phyloP scores from a whole-genome alignment of 495 filamentous ascomycete species.

The Barbatosphaeria neglecta region DNA sequence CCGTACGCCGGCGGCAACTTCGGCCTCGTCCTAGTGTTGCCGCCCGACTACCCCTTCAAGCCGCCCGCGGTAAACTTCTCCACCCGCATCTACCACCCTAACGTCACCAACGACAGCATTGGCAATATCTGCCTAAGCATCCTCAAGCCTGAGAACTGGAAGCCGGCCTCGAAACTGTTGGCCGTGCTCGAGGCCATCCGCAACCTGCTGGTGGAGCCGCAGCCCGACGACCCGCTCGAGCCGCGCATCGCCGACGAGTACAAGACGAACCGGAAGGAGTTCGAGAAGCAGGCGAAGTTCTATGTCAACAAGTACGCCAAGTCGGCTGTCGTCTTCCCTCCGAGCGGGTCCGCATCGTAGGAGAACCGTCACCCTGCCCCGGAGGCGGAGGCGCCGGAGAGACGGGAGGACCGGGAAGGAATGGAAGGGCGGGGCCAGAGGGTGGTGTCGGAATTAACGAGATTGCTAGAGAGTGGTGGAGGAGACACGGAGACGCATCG shows the following conservation, averaged over 20 bases:
- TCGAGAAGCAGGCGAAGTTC: slow-evolving; percentile 71
- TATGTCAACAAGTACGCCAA: slow-evolving; percentile 73
- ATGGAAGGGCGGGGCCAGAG: not conserved
- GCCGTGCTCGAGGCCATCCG: slow-evolving; percentile 72
- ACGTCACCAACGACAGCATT: slow-evolving; percentile 84
- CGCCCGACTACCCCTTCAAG: slow-evolving; percentile 89
- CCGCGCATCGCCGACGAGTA: slow-evolving; percentile 75
- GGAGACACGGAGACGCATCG: too few relatives aligned
- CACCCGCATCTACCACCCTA: slow-evolving; percentile 97
- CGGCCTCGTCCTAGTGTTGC: slow-evolving; percentile 63
- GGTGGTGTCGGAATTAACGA: too few relatives aligned
- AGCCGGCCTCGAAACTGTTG: slow-evolving; percentile 68
- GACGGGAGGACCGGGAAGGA: not conserved
- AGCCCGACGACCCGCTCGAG: slow-evolving; percentile 93
- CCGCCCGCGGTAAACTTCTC: slow-evolving; percentile 75
- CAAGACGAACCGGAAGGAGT: slow-evolving; percentile 57
- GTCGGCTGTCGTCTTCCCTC: slow-evolving; percentile 16
- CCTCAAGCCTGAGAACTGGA: slow-evolving; percentile 86
- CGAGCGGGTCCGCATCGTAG: not conserved
- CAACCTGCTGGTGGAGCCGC: slow-evolving; percentile 70
- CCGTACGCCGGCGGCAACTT: slow-evolving; percentile 73
- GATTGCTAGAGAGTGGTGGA: too few relatives aligned
- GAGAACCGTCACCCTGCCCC: not conserved
- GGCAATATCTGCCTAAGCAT: slow-evolving; percentile 88
- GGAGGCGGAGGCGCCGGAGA: too few relatives aligned